These are phyloP conservation scores for Kodamaea derodonti DNA, from an alignment of 1,139 yeast genomes.

Conservation along the genomic window DNA sequence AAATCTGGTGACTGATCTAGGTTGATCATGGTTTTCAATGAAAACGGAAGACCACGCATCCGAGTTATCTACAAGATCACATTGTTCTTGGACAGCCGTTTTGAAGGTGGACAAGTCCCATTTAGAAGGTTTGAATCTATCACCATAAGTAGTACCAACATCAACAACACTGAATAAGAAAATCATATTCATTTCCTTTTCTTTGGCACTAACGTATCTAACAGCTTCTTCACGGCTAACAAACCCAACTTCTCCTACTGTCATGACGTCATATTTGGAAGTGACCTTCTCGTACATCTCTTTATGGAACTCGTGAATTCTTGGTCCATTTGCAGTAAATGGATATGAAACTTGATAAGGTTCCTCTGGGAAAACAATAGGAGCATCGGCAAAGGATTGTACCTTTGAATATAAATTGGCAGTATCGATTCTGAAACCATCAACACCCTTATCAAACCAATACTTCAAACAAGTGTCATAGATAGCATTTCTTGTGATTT, in stretches of 20 bases:
- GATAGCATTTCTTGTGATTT: conserved; percentile 47
- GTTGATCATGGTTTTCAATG: conserved; percentile 58
- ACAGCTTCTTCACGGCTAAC: conserved; percentile 41
- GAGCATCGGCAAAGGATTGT: conserved; percentile 47
- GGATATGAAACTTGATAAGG: conserved; percentile 37
- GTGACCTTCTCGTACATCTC: conserved; percentile 47
- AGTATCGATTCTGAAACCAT: conserved; percentile 57
- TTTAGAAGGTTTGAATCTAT: conserved; percentile 31
- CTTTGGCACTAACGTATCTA: conserved; percentile 46
- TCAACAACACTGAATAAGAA: conserved; percentile 47
- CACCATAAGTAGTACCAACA: conserved; percentile 34
- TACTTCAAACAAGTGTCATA: conserved; percentile 45
- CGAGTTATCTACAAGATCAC: conserved; percentile 40
- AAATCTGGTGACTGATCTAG: conserved; percentile 52
- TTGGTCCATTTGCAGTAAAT: conserved; percentile 43
- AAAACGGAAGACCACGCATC: conserved; percentile 60
- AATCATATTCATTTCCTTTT: conserved; percentile 49
- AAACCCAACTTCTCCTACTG: conserved; percentile 55
- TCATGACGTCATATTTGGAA: conserved; percentile 49
- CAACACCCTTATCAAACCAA: conserved; percentile 56
- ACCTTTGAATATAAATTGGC: conserved; percentile 52
- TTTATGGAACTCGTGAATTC: conserved; percentile 55
- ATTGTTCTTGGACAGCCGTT: conserved; percentile 31
- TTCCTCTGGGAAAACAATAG: conserved; percentile 37
- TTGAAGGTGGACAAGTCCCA: conserved; percentile 42